Evolutionary conservation across 306 rosid species (phyloP).

Genomic region (Sechiopsis laciniata): DNA sequence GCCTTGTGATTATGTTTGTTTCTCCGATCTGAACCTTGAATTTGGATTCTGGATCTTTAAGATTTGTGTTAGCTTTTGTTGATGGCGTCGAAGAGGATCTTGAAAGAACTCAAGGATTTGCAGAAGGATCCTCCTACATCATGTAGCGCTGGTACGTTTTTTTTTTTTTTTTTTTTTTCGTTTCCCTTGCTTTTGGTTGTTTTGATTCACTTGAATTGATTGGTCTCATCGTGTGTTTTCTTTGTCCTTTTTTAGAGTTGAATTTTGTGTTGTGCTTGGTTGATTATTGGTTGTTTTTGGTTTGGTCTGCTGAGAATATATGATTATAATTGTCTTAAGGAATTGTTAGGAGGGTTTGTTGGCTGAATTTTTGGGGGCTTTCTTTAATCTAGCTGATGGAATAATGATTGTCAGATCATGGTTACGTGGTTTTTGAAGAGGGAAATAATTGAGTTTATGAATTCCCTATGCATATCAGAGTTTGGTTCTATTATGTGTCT

Average conservation of each 20-base stretch:
- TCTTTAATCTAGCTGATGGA: not conserved
- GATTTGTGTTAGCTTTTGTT: not conserved
- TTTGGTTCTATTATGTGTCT: not conserved
- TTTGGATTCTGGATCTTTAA: constrained; percentile 12
- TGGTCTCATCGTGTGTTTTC: not conserved
- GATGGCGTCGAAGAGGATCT: constrained; percentile 94
- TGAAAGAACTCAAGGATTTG: constrained; percentile 26
- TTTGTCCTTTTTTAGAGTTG: not conserved
- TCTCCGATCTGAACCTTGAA: not conserved
- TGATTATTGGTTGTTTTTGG: not conserved
- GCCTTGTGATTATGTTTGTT: not conserved
- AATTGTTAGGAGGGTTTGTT: not conserved
- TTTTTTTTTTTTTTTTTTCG: constrained; percentile 10
- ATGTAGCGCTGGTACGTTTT: constrained; percentile 70
- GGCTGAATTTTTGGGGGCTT: not conserved
- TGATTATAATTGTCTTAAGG: not conserved
- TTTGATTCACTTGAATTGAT: not conserved
- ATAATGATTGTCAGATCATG: not conserved
- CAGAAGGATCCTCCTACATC: constrained; percentile 98
- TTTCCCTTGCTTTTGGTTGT: too few species aligned
- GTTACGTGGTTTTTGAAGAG: not conserved
- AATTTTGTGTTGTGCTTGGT: not conserved
- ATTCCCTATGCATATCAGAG: not conserved
- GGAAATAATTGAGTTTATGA: not conserved
- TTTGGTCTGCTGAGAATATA: not conserved